Percentiles rank a stretch among this genome's conserved stretches.
phyloP scores from a whole-genome alignment of 1,284 basidiomycete species.

The Cronartium ribicola region DNA sequence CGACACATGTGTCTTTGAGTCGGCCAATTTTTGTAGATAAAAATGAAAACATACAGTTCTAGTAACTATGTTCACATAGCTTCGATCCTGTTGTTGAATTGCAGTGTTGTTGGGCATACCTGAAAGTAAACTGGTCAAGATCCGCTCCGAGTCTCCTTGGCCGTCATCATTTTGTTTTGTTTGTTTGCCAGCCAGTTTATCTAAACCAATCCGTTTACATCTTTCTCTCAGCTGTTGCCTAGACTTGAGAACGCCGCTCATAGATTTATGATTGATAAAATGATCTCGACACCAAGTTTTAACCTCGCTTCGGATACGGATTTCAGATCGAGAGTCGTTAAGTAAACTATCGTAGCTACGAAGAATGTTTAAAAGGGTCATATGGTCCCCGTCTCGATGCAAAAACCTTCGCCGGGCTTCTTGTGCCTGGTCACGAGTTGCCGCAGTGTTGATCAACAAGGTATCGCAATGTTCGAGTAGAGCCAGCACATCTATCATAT shows the following conservation, averaged over 20 bases:
- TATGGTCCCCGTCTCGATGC: conserved; percentile 49
- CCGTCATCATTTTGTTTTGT: neutral
- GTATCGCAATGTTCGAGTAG: conserved; percentile 63
- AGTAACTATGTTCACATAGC: conserved; percentile 62
- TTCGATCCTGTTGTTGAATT: conserved; percentile 70
- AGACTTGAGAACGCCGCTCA: conserved; percentile 46
- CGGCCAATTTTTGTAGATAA: conserved; percentile 18
- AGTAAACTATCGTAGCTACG: conserved; percentile 56
- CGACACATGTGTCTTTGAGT: conserved; percentile 25
- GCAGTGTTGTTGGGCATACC: conserved; percentile 79
- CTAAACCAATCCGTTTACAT: conserved; percentile 45
- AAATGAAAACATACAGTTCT: neutral
- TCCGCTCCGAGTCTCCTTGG: conserved; percentile 48
- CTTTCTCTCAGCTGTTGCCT: conserved; percentile 48
- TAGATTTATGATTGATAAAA: conserved; percentile 53
- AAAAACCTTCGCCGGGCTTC: conserved; percentile 55
- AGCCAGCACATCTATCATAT: conserved; percentile 73
- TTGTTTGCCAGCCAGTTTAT: conserved; percentile 27
- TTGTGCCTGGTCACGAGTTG: conserved; percentile 54
- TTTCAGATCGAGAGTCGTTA: conserved; percentile 42
- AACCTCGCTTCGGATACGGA: conserved; percentile 42
- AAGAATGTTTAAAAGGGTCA: conserved; percentile 49
- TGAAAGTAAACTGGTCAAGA: conserved; percentile 56
- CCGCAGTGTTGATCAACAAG: conserved; percentile 54
- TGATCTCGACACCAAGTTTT: conserved; percentile 75